Evolutionary conservation across 768 basidiomycete species (phyloP).

Genomic region (Chlorophyllum brunneum): DNA sequence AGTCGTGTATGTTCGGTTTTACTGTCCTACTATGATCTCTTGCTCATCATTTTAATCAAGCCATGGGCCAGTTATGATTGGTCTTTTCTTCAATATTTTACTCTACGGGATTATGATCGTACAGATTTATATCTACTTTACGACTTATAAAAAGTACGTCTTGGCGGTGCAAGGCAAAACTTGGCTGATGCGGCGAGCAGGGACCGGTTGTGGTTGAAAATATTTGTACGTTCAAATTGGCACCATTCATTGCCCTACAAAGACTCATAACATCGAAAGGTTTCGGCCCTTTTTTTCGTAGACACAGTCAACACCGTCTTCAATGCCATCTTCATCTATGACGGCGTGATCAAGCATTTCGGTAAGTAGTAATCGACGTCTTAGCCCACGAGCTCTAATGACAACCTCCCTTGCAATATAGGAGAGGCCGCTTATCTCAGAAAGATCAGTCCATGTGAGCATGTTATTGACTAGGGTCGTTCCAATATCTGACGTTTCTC

Average conservation of each 20-base stretch:
- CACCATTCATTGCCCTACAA: slow-evolving; percentile 21
- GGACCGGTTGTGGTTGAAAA: slow-evolving; percentile 42
- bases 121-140: slow-evolving; percentile 45
- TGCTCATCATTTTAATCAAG: too few relatives aligned
- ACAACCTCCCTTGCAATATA: not conserved
- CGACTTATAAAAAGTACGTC: slow-evolving; percentile 26
- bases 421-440: slow-evolving; percentile 15
- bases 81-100: slow-evolving; percentile 41
- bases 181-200: slow-evolving; percentile 19
- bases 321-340: slow-evolving; percentile 41
- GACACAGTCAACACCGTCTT: slow-evolving; percentile 47
- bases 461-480: too few relatives aligned
- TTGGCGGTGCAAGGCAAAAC: not conserved
- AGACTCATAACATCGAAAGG: slow-evolving; percentile 22
- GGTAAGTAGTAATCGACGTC: slow-evolving; percentile 24
- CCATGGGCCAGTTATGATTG: slow-evolving; percentile 47
- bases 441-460: not conserved
- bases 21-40: too few relatives aligned
- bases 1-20: too few relatives aligned
- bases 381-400: not conserved
- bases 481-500: too few relatives aligned
- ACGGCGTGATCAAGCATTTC: slow-evolving; percentile 41
- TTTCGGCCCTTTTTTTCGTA: slow-evolving; percentile 32
- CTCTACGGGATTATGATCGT: slow-evolving; percentile 48
- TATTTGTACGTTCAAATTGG: slow-evolving; percentile 29